A percentile compares a stretch with the other conserved stretches of the same genome.
phyloP scores from a whole-genome alignment of 2,329 filamentous ascomycete species.

The Dothidotthia symphoricarpi region DNA sequence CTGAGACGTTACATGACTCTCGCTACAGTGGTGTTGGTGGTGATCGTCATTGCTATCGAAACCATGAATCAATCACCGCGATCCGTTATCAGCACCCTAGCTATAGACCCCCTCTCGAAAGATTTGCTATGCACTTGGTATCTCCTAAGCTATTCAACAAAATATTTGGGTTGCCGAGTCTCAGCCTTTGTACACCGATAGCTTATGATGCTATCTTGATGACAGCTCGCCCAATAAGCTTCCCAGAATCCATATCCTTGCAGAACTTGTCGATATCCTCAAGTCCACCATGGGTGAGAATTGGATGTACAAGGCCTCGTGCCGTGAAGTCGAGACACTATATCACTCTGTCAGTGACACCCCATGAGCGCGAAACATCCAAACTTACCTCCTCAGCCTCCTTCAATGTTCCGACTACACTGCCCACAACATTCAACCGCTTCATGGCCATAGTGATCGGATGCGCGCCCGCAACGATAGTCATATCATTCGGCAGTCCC shows the following conservation, averaged over 20 bases:
- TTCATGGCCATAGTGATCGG: conserved; percentile 43
- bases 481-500: conserved; percentile 25
- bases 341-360: no score
- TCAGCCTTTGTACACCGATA: no score
- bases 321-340: conserved; percentile 44
- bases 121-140: no score
- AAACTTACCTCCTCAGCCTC: conserved; percentile 45
- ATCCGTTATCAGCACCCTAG: no score
- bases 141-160: no score
- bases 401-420: conserved; percentile 46
- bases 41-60: no score
- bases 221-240: conserved; percentile 44
- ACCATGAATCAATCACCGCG: no score
- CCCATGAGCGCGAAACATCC: no score
- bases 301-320: conserved; percentile 43
- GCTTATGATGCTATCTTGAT: conserved; percentile 37
- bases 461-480: conserved; percentile 28
- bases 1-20: no score
- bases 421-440: conserved; percentile 46
- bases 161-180: no score
- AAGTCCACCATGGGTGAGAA: conserved; percentile 41
- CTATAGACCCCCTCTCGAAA: no score
- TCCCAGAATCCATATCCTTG: conserved; percentile 41
- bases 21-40: no score
- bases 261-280: conserved; percentile 44